These are phyloP conservation scores for Boletus speciosus DNA, from an alignment of 768 basidiomycete species.

Conservation along the genomic window DNA sequence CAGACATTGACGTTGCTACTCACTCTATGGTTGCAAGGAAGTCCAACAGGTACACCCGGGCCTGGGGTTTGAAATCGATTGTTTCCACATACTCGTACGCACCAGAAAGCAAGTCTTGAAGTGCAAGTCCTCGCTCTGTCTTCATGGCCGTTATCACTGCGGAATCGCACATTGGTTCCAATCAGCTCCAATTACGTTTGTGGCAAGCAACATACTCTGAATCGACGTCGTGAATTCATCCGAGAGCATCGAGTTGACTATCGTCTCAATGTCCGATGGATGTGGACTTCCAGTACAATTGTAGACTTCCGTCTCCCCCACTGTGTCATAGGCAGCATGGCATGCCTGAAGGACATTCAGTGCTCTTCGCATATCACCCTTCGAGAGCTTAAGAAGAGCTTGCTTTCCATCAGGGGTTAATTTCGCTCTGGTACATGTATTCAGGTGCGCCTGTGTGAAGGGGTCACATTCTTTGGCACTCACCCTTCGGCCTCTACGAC, in stretches of 20 bases:
- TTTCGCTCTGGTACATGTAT: conserved; percentile 59
- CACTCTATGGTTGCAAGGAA: conserved; percentile 95
- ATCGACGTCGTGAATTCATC: conserved; percentile 95
- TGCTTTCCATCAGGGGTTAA: conserved; percentile 81
- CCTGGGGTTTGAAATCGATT: conserved; percentile 80
- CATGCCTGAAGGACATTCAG: conserved; percentile 97
- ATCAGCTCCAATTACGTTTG: background rate
- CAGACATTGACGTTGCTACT: conserved; percentile 27
- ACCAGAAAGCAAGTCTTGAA: conserved; percentile 91
- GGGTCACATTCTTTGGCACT: conserved; percentile 18
- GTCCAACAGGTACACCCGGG: conserved; percentile 89
- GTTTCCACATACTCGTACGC: conserved; percentile 88
- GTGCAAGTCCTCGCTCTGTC: conserved; percentile 86
- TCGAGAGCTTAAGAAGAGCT: conserved; percentile 90
- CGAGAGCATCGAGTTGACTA: conserved; percentile 92
- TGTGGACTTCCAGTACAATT: conserved; percentile 97
- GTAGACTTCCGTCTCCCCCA: conserved; percentile 89
- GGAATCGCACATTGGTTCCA: background rate
- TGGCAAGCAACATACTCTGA: conserved; percentile 49
- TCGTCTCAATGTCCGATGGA: conserved; percentile 88
- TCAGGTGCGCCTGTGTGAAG: background rate
- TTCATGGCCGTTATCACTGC: conserved; percentile 86
- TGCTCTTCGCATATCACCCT: conserved; percentile 96
- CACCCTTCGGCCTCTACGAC: conserved; percentile 87
- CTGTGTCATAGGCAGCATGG: conserved; percentile 90